Percentiles rank a stretch among this genome's conserved stretches.
Evolutionary conservation across 805 yeast genomes (phyloP).

Genomic region (Kodamaea sagamina): DNA sequence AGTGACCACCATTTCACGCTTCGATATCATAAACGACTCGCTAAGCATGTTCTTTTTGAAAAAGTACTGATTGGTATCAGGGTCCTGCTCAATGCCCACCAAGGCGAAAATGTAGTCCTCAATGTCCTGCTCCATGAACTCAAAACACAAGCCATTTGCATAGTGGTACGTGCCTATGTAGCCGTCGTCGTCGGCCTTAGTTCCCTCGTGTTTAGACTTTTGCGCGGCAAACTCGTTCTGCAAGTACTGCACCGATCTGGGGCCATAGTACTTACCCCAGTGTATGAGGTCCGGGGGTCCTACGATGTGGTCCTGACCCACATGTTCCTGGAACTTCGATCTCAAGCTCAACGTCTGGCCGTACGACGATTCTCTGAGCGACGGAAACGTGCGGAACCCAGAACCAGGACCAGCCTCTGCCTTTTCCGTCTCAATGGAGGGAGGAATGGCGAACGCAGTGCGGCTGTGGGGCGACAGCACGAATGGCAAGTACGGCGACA

Average conservation of each 20-base stretch:
- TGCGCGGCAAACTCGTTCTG: constrained; percentile 29
- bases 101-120: constrained; percentile 31
- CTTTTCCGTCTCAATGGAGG: not conserved
- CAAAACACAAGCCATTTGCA: constrained; percentile 35
- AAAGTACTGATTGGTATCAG: constrained; percentile 15
- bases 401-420: constrained; percentile 10
- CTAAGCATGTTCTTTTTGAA: constrained; percentile 17
- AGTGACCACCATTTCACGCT: constrained; percentile 45
- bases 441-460: constrained; percentile 7
- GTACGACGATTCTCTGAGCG: constrained; percentile 31
- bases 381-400: constrained; percentile 18
- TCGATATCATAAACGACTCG: constrained; percentile 13
- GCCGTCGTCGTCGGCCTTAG: constrained; percentile 35
- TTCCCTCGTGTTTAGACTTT: constrained; percentile 8
- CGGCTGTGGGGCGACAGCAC: constrained; percentile 11
- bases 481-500: constrained; percentile 12
- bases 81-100: constrained; percentile 28
- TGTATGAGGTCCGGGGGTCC: constrained; percentile 46
- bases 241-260: constrained; percentile 27
- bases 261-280: constrained; percentile 38
- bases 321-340: constrained; percentile 21
- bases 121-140: constrained; percentile 24
- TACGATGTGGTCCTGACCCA: constrained; percentile 15
- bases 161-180: constrained; percentile 43
- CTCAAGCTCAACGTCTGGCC: constrained; percentile 33